These are phyloP conservation scores for Nannochloropsis granulata DNA, from an alignment of 108 stramenopile species.

Conservation along the genomic window DNA sequence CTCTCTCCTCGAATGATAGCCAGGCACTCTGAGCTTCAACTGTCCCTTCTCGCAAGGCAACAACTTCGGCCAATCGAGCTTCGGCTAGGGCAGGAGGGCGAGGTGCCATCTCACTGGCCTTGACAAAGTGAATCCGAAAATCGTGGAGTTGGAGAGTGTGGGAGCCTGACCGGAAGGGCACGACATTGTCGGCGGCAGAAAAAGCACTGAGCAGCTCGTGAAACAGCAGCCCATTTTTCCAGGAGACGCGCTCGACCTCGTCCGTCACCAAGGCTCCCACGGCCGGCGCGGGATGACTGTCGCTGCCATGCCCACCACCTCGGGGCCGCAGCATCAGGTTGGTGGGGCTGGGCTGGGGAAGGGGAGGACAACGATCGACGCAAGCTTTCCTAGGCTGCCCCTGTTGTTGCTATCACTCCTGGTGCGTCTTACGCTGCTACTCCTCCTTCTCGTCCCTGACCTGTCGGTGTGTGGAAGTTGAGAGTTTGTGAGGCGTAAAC, in stretches of 20 bases:
- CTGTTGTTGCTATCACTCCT: no score
- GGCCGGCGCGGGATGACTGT: not conserved
- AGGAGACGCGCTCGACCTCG: conserved; percentile 14
- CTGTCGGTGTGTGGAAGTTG: no score
- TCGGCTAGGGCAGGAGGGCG: not conserved
- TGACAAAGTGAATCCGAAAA: conserved; percentile 2
- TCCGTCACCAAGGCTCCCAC: conserved; percentile 23
- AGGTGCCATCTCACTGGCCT: conserved; percentile 7
- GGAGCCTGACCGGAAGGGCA: conserved; percentile 9
- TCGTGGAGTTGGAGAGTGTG: not conserved
- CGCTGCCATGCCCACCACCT: not conserved
- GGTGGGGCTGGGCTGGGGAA: no score
- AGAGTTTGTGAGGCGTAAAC: no score
- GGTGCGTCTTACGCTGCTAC: no score
- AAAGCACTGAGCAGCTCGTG: conserved; percentile 16
- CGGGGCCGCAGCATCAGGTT: not conserved
- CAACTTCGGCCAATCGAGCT: not conserved
- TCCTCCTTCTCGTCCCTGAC: no score
- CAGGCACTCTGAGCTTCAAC: not conserved
- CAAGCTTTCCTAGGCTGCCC: no score
- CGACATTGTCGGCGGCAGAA: not conserved
- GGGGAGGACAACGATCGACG: no score
- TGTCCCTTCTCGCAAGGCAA: not conserved
- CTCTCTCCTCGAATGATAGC: not conserved
- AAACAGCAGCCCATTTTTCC: conserved; percentile 13